Evolutionary conservation across 75 land plant species (phyloP).

Genomic region (Pinus taeda): DNA sequence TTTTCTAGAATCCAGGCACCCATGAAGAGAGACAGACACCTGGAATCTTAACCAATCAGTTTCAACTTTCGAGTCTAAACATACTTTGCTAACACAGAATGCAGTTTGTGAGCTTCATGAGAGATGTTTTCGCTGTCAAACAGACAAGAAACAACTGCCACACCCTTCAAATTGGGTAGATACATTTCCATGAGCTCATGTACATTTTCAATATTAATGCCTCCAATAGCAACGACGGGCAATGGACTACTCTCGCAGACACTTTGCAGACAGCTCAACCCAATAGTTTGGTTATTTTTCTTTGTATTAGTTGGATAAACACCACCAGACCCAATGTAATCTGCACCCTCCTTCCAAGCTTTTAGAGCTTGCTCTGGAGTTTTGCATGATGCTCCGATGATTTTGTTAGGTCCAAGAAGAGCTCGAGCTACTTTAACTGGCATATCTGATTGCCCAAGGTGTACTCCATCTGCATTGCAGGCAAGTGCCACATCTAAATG

Average conservation of each 20-base stretch:
- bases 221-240: conserved; percentile 95
- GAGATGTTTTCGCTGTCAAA: conserved; percentile 61
- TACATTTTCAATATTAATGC: conserved; percentile 61
- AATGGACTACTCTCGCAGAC: conserved; percentile 72
- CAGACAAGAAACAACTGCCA: conserved; percentile 88
- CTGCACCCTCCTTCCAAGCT: conserved; percentile 84
- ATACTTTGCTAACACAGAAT: conserved; percentile 14
- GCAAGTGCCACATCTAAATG: conserved; percentile 83
- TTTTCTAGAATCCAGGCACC: neutral
- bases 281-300: conserved; percentile 71
- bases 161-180: conserved; percentile 63
- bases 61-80: neutral
- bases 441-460: conserved; percentile 89
- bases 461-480: conserved; percentile 89
- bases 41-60: neutral
- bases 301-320: conserved; percentile 90
- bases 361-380: conserved; percentile 75
- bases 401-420: conserved; percentile 78
- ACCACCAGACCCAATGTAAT: conserved; percentile 92
- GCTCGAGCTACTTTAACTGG: conserved; percentile 50
- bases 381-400: conserved; percentile 92
- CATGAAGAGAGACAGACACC: neutral
- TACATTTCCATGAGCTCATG: conserved; percentile 52
- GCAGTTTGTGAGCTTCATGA: conserved; percentile 38
- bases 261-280: conserved; percentile 57